Conservation (phyloP, 83 land plant species). For the Thuja plicata region DNA sequence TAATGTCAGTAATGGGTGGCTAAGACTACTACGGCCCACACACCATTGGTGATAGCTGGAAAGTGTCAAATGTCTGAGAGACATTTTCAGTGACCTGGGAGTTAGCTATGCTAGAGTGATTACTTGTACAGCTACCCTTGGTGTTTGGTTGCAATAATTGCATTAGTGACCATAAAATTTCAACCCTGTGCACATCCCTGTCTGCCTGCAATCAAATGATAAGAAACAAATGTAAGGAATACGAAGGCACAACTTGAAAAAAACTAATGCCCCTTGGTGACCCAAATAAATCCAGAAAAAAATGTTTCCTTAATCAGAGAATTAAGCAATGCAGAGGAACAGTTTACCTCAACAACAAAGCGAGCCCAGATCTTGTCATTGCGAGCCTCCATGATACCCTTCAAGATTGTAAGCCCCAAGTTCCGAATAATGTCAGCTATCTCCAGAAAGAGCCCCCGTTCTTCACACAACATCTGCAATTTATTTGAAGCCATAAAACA, state of each 20-base stretch:
- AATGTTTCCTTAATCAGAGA: background rate
- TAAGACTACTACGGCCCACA: background rate
- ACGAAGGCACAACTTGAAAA: background rate
- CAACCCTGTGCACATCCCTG: slow-evolving; percentile 14
- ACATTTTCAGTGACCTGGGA: slow-evolving; percentile 5
- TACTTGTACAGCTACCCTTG: slow-evolving; percentile 11
- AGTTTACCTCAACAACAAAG: slow-evolving; percentile 45
- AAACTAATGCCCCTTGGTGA: background rate
- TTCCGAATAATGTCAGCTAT: slow-evolving; percentile 49
- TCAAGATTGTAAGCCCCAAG: slow-evolving; percentile 52
- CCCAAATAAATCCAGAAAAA: background rate
- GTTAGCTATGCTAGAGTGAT: background rate
- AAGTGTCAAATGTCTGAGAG: slow-evolving; percentile 8
- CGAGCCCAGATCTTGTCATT: slow-evolving; percentile 54
- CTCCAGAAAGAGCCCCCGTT: slow-evolving; percentile 48
- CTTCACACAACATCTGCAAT: slow-evolving; percentile 64
- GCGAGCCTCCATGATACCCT: slow-evolving; percentile 60
- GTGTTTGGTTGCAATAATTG: slow-evolving; percentile 8
- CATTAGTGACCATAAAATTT: slow-evolving; percentile 9
- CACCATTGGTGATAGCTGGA: slow-evolving; percentile 13
- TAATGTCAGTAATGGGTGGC: background rate
- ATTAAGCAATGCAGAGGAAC: background rate
- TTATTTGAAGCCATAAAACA: background rate
- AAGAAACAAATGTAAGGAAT: background rate
- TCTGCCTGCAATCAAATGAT: slow-evolving; percentile 4